These are phyloP conservation scores for Fusarium keratoplasticum DNA, from an alignment of 2,329 filamentous ascomycete genomes.

Conservation along the genomic window DNA sequence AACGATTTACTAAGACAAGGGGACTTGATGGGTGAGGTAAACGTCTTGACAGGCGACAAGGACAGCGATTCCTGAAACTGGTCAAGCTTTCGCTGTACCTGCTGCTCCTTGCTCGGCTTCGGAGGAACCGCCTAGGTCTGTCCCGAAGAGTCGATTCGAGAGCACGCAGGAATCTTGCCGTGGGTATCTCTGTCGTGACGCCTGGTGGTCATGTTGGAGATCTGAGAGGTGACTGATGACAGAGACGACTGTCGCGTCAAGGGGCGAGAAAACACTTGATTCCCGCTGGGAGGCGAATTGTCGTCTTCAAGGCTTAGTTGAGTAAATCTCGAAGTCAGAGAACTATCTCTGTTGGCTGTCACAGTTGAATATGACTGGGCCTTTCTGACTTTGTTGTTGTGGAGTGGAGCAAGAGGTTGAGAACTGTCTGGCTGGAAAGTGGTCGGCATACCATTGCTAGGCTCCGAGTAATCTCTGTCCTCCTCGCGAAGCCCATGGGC, in stretches of 20 bases:
- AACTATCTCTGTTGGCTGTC: conserved; percentile 57
- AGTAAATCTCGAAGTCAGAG: conserved; percentile 53
- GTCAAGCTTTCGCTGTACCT: conserved; percentile 48
- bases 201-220: conserved; percentile 45
- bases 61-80: conserved; percentile 49
- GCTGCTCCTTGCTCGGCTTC: conserved; percentile 46
- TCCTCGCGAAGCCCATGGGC: conserved; percentile 55
- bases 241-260: conserved; percentile 38
- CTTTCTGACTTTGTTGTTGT: conserved; percentile 42
- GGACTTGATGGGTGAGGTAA: conserved; percentile 53
- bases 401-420: conserved; percentile 30
- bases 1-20: conserved; percentile 63
- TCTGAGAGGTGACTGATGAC: conserved; percentile 36
- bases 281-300: conserved; percentile 41
- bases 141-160: conserved; percentile 33
- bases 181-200: conserved; percentile 41
- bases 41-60: conserved; percentile 48
- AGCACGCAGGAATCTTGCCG: conserved; percentile 18
- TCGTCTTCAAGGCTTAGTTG: conserved; percentile 55
- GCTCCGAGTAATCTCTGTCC: conserved; percentile 51
- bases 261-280: conserved; percentile 61
- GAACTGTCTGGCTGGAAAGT: conserved; percentile 20
- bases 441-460: conserved; percentile 52
- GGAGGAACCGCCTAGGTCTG: conserved; percentile 49
- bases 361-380: conserved; percentile 44